These are phyloP conservation scores for Dothiorella sarmentorum DNA, from an alignment of 2,329 filamentous ascomycete genomes.

Conservation along the genomic window DNA sequence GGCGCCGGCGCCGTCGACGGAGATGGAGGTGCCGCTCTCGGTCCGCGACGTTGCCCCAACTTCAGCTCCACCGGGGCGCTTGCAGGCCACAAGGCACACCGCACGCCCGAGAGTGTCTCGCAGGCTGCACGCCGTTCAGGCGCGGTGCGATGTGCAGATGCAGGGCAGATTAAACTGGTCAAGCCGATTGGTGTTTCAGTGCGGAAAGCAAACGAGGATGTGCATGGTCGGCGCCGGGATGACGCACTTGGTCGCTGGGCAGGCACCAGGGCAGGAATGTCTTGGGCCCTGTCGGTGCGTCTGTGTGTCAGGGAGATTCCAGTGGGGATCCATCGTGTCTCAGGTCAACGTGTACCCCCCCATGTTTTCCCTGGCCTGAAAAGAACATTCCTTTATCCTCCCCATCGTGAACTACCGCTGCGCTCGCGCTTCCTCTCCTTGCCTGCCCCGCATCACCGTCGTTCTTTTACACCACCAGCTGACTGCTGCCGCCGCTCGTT, in stretches of 20 bases:
- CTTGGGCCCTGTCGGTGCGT: conserved; percentile 4
- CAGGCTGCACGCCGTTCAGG: not conserved
- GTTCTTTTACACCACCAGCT: conserved; percentile 15
- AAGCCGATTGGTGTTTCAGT: conserved; percentile 17
- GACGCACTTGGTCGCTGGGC: conserved; percentile 12
- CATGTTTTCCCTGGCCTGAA: conserved; percentile 17
- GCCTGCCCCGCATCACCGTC: conserved; percentile 13
- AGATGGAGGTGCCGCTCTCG: not conserved
- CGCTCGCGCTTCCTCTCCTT: conserved; percentile 16
- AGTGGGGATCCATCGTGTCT: conserved; percentile 19
- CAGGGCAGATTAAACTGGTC: conserved; percentile 5
- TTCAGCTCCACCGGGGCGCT: not conserved
- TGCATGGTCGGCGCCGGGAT: conserved; percentile 14
- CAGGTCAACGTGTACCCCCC: conserved; percentile 19
- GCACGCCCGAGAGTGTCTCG: no score
- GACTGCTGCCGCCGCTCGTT: not conserved
- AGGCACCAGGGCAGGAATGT: conserved; percentile 15
- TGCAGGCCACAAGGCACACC: not conserved
- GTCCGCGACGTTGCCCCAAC: conserved; percentile 2
- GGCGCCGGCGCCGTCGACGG: not conserved
- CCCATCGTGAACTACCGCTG: conserved; percentile 12
- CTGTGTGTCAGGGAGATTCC: conserved; percentile 19
- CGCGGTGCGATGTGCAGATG: not conserved
- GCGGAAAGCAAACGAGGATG: conserved; percentile 12
- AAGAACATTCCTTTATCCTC: conserved; percentile 18